Evolutionary conservation across 1,139 yeast genomes (phyloP).

Genomic region (Candida sp.): DNA sequence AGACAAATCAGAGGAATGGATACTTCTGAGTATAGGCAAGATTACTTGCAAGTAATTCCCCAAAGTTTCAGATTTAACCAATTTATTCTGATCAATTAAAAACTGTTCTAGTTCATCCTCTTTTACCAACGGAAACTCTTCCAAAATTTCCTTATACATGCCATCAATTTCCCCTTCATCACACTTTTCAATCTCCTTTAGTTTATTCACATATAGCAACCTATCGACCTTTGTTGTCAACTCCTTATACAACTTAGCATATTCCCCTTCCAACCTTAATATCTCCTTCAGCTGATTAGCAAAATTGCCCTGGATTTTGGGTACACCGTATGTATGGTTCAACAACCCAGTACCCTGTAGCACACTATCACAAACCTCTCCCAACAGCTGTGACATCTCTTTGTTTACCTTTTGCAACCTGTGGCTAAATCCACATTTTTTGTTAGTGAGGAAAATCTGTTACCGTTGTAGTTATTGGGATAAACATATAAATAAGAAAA

Average conservation of each 20-base stretch:
- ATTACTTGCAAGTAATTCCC: constrained; percentile 22
- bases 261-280: constrained; percentile 17
- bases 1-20: constrained; percentile 29
- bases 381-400: constrained; percentile 16
- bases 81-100: constrained; percentile 16
- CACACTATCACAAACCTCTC: constrained; percentile 18
- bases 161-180: constrained; percentile 7
- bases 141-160: constrained; percentile 8
- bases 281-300: constrained; percentile 5
- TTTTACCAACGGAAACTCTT: constrained; percentile 12
- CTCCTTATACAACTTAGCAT: constrained; percentile 16
- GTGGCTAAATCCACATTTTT: background rate
- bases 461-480: background rate
- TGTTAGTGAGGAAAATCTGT: background rate
- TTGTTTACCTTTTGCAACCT: background rate
- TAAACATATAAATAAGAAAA: too few species aligned
- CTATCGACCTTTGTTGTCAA: constrained; percentile 22
- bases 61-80: constrained; percentile 22
- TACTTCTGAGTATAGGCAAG: constrained; percentile 29
- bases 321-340: constrained; percentile 27
- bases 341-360: constrained; percentile 18
- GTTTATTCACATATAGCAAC: constrained; percentile 26
- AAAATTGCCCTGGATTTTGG: constrained; percentile 8
- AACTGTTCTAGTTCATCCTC: constrained; percentile 17
- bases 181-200: constrained; percentile 15